phyloP scores from a whole-genome alignment of 2,329 filamentous ascomycete genomes.

The Cladosporium sp. region DNA sequence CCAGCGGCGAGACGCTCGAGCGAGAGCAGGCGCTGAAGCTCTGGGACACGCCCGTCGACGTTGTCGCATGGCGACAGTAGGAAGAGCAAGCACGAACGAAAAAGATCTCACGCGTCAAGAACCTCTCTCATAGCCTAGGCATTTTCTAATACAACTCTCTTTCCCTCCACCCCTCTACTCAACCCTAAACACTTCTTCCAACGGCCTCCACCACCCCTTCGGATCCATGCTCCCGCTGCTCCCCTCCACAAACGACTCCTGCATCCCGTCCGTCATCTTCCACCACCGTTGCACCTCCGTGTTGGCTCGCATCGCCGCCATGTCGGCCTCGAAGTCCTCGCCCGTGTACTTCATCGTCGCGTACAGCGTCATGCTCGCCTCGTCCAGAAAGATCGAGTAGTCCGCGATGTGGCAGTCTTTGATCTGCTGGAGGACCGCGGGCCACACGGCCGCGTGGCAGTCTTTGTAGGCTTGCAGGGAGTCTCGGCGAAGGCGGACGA shows the following conservation, averaged over 20 bases:
- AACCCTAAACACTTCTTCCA: conserved; percentile 64
- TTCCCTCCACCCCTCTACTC: conserved; percentile 29
- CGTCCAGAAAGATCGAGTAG: conserved; percentile 68
- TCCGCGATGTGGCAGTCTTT: conserved; percentile 68
- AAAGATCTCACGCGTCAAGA: neutral
- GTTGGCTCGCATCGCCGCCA: conserved; percentile 69
- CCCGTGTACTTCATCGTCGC: conserved; percentile 76
- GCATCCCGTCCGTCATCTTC: conserved; percentile 71
- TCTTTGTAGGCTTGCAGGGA: conserved; percentile 64
- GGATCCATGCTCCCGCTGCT: conserved; percentile 54
- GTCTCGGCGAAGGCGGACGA: conserved; percentile 64
- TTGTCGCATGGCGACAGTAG: conserved; percentile 32
- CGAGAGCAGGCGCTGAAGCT: conserved; percentile 27
- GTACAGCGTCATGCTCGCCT: conserved; percentile 58
- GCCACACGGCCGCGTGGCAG: conserved; percentile 69
- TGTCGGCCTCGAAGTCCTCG: conserved; percentile 64
- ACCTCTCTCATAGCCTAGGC: too few relatives aligned
- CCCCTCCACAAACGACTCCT: conserved; percentile 55
- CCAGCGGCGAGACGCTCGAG: conserved; percentile 24
- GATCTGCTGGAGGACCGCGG: conserved; percentile 69
- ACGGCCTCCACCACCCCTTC: conserved; percentile 57
- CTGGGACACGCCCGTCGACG: conserved; percentile 32
- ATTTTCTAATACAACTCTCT: neutral
- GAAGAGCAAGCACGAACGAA: neutral
- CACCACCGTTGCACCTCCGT: conserved; percentile 72